phyloP scores from a whole-genome alignment of 805 yeast genomes.

The Wickerhamiella cacticola region DNA sequence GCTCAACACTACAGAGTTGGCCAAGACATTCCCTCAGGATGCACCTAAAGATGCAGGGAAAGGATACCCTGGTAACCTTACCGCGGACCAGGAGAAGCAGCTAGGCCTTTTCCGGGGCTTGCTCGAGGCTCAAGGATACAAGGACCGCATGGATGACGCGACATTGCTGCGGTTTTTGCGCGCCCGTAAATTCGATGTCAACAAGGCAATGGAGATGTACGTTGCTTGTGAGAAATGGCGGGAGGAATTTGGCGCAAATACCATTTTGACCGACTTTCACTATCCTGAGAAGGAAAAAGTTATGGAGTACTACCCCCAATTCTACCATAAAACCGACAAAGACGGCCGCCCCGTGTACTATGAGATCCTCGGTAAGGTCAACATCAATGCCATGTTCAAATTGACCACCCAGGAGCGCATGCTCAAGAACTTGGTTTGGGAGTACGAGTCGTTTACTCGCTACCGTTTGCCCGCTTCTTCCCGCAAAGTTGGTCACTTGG shows the following conservation, averaged over 20 bases:
- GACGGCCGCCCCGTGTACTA: constrained; percentile 95
- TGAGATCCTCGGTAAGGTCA: constrained; percentile 87
- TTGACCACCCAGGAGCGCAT: constrained; percentile 91
- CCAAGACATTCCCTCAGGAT: constrained; percentile 39
- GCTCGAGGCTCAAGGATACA: constrained; percentile 53
- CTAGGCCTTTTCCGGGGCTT: constrained; percentile 47
- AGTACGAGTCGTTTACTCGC: constrained; percentile 78
- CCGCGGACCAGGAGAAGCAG: constrained; percentile 51
- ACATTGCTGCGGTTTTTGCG: constrained; percentile 71
- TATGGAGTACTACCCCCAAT: constrained; percentile 86
- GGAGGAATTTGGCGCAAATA: constrained; percentile 70
- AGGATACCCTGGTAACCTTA: constrained; percentile 74
- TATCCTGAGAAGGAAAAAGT: constrained; percentile 88
- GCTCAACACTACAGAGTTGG: constrained; percentile 11
- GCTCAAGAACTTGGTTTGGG: constrained; percentile 94
- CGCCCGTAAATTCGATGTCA: constrained; percentile 87
- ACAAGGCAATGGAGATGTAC: constrained; percentile 70
- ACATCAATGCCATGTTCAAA: constrained; percentile 81
- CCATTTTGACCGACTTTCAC: constrained; percentile 74
- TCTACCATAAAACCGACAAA: constrained; percentile 91
- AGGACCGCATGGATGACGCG: constrained; percentile 77
- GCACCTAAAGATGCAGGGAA: constrained; percentile 50
- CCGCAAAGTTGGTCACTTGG: constrained; percentile 59
- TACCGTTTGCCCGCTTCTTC: constrained; percentile 91
- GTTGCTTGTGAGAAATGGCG: constrained; percentile 88